Conservation (phyloP, 768 basidiomycete species). For the Lactifluus pinguis region DNA sequence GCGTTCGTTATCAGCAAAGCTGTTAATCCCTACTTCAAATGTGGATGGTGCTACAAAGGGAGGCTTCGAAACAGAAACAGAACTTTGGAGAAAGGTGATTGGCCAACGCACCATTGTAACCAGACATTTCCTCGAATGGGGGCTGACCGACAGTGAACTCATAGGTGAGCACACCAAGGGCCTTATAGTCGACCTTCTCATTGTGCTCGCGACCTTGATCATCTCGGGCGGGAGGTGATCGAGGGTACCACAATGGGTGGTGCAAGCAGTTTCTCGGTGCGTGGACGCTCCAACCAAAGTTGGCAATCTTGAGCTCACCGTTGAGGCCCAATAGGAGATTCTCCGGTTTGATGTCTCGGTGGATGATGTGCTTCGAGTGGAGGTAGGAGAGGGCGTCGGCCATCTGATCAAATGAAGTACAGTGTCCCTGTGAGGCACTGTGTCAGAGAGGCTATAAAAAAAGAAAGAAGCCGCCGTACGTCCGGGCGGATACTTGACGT, state of each 20-base stretch:
- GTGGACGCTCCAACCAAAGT: constrained; percentile 98
- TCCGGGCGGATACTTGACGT: no score
- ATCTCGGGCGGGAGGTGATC: constrained; percentile 99
- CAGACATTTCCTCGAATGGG: constrained; percentile 79
- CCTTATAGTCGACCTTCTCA: constrained; percentile 93
- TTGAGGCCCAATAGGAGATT: constrained; percentile 91
- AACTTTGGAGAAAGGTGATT: no score
- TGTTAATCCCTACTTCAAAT: no score
- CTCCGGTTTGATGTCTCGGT: constrained; percentile 98
- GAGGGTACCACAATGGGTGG: constrained; percentile 89
- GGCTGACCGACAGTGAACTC: constrained; percentile 85
- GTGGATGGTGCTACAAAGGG: no score
- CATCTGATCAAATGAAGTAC: constrained; percentile 99
- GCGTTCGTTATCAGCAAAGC: no score
- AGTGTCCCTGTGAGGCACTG: no score
- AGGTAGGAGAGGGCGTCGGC: constrained; percentile 82
- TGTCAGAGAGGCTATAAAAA: no score
- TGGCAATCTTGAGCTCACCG: constrained; percentile 95
- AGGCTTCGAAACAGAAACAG: no score
- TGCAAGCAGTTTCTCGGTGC: constrained; percentile 84
- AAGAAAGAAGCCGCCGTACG: no score
- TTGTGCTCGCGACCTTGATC: constrained; percentile 87
- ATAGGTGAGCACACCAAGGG: constrained; percentile 91
- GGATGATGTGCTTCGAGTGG: constrained; percentile 94
- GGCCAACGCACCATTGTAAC: constrained; percentile 53